Conservation (phyloP, 116 monocot genomes). For the Posidonia oceanica region DNA sequence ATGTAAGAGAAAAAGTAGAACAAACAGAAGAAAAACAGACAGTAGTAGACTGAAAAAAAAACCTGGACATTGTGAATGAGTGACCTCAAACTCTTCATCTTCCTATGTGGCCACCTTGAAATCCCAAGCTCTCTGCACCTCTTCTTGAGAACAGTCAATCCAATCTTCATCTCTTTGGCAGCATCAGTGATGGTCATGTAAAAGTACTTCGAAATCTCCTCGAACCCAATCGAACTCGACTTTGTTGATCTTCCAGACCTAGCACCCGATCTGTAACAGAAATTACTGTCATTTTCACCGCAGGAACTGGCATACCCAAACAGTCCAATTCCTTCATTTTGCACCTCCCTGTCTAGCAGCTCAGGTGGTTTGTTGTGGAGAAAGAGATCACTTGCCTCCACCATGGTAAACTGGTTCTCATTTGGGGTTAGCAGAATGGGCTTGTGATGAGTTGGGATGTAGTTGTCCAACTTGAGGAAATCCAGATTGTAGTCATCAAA, state of each 20-base stretch:
- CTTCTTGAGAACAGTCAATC: constrained; percentile 81
- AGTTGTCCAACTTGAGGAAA: neutral
- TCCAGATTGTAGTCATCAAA: neutral
- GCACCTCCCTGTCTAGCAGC: neutral
- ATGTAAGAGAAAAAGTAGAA: neutral
- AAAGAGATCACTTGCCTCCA: neutral
- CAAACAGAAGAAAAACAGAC: neutral
- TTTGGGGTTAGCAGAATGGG: neutral
- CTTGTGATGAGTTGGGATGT: neutral
- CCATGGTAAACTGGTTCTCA: neutral
- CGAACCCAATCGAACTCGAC: constrained; percentile 31
- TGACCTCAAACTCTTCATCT: constrained; percentile 80
- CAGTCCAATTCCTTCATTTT: neutral
- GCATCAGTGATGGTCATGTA: constrained; percentile 75
- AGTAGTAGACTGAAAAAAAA: neutral
- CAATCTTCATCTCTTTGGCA: constrained; percentile 71
- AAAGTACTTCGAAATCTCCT: constrained; percentile 54
- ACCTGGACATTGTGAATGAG: constrained; percentile 76
- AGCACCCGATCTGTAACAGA: neutral
- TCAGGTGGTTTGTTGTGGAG: too few relatives aligned
- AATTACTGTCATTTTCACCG: neutral
- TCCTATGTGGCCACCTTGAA: constrained; percentile 77
- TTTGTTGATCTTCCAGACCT: constrained; percentile 5
- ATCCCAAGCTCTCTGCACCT: constrained; percentile 78
- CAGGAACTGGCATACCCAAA: neutral